Conservation (phyloP, 148 eudicot genomes). For the Rhododendron vialii region DNA sequence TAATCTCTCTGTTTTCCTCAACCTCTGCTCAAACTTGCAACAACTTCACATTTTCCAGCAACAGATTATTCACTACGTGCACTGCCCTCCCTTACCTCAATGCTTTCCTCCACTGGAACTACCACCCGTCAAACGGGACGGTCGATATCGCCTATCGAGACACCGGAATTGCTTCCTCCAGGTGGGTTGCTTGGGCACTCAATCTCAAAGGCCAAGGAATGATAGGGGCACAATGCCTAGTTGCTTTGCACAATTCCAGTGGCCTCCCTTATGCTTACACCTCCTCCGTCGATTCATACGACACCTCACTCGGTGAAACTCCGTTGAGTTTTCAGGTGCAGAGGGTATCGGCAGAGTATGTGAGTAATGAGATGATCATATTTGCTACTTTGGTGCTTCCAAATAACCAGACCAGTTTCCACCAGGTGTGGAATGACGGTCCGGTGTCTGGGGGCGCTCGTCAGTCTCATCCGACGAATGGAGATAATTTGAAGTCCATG, state of each 20-base stretch:
- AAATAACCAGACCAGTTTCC: conserved; percentile 30
- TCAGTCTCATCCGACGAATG: conserved; percentile 10
- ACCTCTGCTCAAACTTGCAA: conserved; percentile 35
- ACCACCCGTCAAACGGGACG: conserved; percentile 35
- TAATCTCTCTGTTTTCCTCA: conserved; percentile 15
- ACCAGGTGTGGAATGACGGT: conserved; percentile 81
- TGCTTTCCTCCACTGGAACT: conserved; percentile 61
- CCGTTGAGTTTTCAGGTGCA: conserved; percentile 47
- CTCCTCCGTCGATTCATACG: conserved; percentile 13
- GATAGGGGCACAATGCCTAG: conserved; percentile 63
- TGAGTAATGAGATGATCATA: conserved; percentile 39
- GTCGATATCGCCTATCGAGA: conserved; percentile 66
- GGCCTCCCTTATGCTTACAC: conserved; percentile 48
- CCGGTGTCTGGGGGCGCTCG: conserved; percentile 30
- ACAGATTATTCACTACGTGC: conserved; percentile 38
- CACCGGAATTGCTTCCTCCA: conserved; percentile 26
- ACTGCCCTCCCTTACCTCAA: conserved; percentile 38
- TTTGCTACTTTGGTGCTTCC: conserved; percentile 67
- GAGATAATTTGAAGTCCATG: conserved; percentile 25
- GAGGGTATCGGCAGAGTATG: conserved; percentile 28
- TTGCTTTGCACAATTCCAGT: conserved; percentile 48
- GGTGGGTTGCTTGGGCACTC: conserved; percentile 85
- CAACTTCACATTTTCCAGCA: conserved; percentile 35
- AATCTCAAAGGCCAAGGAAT: conserved; percentile 43
- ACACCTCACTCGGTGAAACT: conserved; percentile 19